Evolutionary conservation across 257 asterid genomes (phyloP), one percentile per base, ranked within the genome.

Genomic region (Scutellaria baicalensis): DNA sequence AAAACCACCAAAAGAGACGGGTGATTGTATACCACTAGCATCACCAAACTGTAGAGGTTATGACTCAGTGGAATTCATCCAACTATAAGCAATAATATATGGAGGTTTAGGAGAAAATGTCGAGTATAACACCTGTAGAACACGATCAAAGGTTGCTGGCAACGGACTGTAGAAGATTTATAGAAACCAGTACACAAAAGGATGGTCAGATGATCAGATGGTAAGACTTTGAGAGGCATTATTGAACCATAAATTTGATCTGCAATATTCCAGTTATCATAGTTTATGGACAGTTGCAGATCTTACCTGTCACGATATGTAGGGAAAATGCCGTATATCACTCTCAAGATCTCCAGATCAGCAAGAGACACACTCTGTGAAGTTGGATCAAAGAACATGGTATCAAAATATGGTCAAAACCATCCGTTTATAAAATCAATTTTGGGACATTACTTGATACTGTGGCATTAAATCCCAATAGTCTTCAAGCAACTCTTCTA

Each of bases 1-100:
- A 50, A 93, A 93, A 68, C 97, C 98, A 69, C 98, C 98, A 58
- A 93, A 93, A 39, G 98, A 93, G 72, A 93, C 97, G 0, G 98
- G 98, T 67, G 98, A 93, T 76, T 93, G 98, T 84, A 93, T 82
- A 42, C 98, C 97, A 17, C 98, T 93, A 17, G 98, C 97, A 80
- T 93, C 98, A 16, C 98, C 98, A 81, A 93, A 88, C 97, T 93
- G 90, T 58, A 80, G 72, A 78, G 58, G 79, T 64, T 60, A 68
- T 47, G 59, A 77, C 72, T 55, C 49, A 76, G 77, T 60, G 63
- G 62, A 72, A 54, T 43, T 70, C 59, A 67, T 42, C 43, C 68
- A 58, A 31, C 14, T 68, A 54, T 59, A 76, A 77, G 62, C 42
- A 27, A 27, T 27, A 78, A 65, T 75, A 47, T 52, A 70, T 66